Base-by-base conservation (phyloP, 495 filamentous ascomycete genomes). In the Durotheca rogersii region DNA sequence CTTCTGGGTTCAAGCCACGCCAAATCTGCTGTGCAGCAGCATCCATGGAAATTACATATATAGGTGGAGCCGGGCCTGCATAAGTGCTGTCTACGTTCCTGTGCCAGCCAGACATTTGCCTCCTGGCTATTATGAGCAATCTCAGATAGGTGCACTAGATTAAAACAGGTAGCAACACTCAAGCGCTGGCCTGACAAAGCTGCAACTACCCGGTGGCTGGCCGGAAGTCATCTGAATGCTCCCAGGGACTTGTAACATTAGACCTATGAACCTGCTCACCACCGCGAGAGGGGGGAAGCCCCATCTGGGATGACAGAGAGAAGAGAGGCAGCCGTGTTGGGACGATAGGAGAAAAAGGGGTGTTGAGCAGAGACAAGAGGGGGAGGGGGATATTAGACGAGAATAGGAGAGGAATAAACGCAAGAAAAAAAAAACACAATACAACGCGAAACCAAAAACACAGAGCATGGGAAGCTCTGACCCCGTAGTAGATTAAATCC, bases 401-500 rank as follows among this genome's bases (percentile, higher is more conserved):
- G 27, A 17, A 34, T 30, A 3, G 9, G 37, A 39, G 10, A 35
- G 21, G n/a, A 39, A 7, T 11, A 37, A 17, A 20, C 17, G 30
- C 14, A 29, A 32, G 2, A 44, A 43, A 46, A 20, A 10, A 19
- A 19, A 29, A 36, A 32, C 11, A 21, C 10, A 12, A 18, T 41
- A 51, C 2, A 14, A 35, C n/a, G n/a, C n/a, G n/a, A n/a, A n/a
- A n/a, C n/a, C n/a, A n/a, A n/a, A n/a, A n/a, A n/a, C n/a, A n/a
- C n/a, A n/a, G n/a, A n/a, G n/a, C n/a, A n/a, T 18, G 33, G 20
- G 31, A 9, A 27, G 4, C 23, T 27, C 23, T 27, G 23, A 4
- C 4, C 4, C 9, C 9, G 42, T 36, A 45, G 48, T 58, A 49
- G 44, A 58, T 53, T 58, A 58, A 58, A 58, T 58, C 49, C 49